A percentile compares a stretch with the other conserved stretches of the same genome.
Evolutionary conservation across 2,329 filamentous ascomycete genomes (phyloP).

Genomic region (Cladophialophora yegresii): DNA sequence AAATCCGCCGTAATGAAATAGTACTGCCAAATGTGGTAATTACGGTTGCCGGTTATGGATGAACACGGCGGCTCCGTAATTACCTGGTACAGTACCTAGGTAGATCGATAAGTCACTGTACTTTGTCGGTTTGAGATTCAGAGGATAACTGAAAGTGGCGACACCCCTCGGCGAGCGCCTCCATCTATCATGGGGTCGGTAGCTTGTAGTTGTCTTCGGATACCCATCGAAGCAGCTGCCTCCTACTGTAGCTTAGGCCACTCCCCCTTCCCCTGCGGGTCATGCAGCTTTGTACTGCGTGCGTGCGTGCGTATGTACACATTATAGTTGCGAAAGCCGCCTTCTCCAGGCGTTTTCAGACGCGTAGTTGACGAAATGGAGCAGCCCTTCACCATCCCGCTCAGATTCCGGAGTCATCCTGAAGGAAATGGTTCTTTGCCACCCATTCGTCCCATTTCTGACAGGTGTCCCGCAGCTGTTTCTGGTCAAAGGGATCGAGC

Average conservation of each 20-base stretch:
- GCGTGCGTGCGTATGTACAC: neutral
- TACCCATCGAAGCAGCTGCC: neutral
- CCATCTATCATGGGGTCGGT: neutral
- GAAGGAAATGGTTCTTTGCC: neutral
- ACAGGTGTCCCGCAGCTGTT: constrained; percentile 1
- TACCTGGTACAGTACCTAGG: too few species aligned
- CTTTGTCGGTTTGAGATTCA: neutral
- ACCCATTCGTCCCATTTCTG: constrained; percentile 10
- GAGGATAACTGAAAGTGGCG: neutral
- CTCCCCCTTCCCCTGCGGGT: too few species aligned
- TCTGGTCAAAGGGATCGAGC: neutral
- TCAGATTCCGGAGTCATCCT: constrained; percentile 2
- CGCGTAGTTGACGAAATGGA: neutral
- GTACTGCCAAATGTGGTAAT: too few species aligned
- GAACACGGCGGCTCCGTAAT: too few species aligned
- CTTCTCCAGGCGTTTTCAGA: neutral
- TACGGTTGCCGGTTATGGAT: too few species aligned
- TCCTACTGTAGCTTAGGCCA: neutral
- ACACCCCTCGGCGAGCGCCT: neutral
- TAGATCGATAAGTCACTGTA: neutral
- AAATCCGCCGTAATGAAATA: too few species aligned
- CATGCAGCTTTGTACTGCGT: neutral
- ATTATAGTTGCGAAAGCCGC: neutral
- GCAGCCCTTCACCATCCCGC: neutral
- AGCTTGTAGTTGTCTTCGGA: neutral